Percentiles rank a stretch among this genome's conserved stretches.
These are phyloP conservation scores for Lomentospora prolificans DNA, from an alignment of 2,329 filamentous ascomycete genomes.

Conservation along the genomic window DNA sequence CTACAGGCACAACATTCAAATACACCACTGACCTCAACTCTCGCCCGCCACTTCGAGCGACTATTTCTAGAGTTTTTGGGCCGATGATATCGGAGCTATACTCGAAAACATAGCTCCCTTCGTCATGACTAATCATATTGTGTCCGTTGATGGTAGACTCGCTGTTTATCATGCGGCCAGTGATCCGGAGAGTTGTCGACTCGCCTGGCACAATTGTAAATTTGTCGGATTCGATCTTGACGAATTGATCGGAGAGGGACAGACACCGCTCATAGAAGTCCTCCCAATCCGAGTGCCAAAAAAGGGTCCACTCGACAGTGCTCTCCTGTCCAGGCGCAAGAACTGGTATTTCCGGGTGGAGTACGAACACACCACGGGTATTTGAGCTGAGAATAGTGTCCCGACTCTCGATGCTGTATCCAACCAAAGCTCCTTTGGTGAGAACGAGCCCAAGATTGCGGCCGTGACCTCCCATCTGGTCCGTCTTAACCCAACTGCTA, in stretches of 20 bases:
- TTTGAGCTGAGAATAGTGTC: conserved; percentile 10
- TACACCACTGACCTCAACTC: conserved; percentile 6
- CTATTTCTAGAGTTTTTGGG: not conserved
- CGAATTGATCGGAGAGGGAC: conserved; percentile 6
- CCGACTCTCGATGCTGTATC: conserved; percentile 12
- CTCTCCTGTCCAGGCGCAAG: conserved; percentile 8
- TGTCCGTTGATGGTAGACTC: not conserved
- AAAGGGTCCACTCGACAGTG: conserved; percentile 9
- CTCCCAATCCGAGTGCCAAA: conserved; percentile 11
- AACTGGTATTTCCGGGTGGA: conserved; percentile 8
- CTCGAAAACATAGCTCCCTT: not conserved
- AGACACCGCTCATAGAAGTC: conserved; percentile 10
- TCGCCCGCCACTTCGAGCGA: not conserved
- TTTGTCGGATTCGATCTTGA: not conserved
- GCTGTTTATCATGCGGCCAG: not conserved
- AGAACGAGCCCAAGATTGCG: conserved; percentile 11
- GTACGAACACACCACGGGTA: conserved; percentile 11
- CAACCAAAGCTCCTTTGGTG: conserved; percentile 8
- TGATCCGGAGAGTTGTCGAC: not conserved
- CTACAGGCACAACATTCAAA: conserved; percentile 9
- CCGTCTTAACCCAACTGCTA: conserved; percentile 11
- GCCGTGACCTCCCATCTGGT: conserved; percentile 11
- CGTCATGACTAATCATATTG: not conserved
- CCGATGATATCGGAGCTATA: not conserved
- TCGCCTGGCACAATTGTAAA: not conserved